A percentile compares a stretch with the other conserved stretches of the same genome.
Conservation (phyloP, 192 early-diverging fungal genomes). For the Backusella luteola region DNA sequence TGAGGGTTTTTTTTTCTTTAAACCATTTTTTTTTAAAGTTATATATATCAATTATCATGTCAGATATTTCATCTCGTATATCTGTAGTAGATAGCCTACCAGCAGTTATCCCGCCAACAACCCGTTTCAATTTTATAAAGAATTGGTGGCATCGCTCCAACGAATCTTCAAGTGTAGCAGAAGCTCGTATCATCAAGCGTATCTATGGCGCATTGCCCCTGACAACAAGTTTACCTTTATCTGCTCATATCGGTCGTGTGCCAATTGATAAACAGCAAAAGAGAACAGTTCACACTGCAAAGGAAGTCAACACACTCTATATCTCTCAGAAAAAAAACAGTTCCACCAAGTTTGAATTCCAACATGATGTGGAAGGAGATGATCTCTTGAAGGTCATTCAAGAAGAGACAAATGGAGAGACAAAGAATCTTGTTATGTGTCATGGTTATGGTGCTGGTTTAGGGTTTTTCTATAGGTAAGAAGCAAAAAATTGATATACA, state of each 20-base stretch:
- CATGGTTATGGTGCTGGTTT: conserved; percentile 83
- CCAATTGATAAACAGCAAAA: background rate
- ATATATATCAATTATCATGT: background rate
- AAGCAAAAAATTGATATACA: background rate
- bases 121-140: conserved; percentile 29
- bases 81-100: conserved; percentile 10
- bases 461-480: conserved; percentile 66
- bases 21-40: background rate
- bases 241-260: background rate
- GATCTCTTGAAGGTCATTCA: background rate
- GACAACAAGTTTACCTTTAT: background rate
- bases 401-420: conserved; percentile 16
- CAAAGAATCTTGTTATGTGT: conserved; percentile 60
- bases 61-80: conserved; percentile 1
- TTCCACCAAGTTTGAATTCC: background rate
- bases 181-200: conserved; percentile 54
- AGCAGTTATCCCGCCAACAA: conserved; percentile 32
- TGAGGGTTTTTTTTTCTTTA: background rate
- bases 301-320: conserved; percentile 9
- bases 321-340: background rate
- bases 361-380: background rate
- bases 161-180: conserved; percentile 44
- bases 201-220: conserved; percentile 27
- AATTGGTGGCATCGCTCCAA: conserved; percentile 42
- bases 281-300: conserved; percentile 34